These are phyloP conservation scores for Tarenaya hassleriana DNA, from an alignment of 345 rosid species.

Conservation along the genomic window DNA sequence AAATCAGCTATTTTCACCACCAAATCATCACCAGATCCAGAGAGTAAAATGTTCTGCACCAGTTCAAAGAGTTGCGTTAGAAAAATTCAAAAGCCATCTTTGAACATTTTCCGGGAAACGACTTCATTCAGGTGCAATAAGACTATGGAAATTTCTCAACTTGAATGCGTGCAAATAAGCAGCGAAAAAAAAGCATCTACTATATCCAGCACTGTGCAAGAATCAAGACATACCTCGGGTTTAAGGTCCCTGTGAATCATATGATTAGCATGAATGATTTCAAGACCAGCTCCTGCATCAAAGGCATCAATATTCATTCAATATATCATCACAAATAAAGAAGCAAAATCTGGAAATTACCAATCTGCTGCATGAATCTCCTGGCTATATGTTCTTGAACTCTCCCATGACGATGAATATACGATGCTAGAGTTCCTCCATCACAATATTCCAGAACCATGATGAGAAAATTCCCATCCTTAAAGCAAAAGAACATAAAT, in stretches of 20 bases:
- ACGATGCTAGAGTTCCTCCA: conserved; percentile 54
- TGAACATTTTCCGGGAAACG: too few species aligned
- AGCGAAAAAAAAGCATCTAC: too few species aligned
- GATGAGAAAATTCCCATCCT: conserved; percentile 40
- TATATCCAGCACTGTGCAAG: too few species aligned
- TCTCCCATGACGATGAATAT: conserved; percentile 39
- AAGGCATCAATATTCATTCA: neutral
- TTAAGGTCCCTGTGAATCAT: conserved; percentile 61
- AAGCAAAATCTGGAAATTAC: conserved; percentile 25
- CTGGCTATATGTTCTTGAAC: conserved; percentile 44
- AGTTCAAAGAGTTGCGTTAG: conserved; percentile 19
- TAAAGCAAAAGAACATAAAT: neutral
- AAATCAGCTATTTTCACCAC: conserved; percentile 76
- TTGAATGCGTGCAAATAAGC: neutral
- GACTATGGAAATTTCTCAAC: too few species aligned
- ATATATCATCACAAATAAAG: neutral
- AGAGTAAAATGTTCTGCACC: conserved; percentile 51
- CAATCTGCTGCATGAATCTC: conserved; percentile 57
- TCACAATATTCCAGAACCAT: conserved; percentile 55
- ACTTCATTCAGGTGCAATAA: too few species aligned
- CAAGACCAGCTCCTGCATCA: conserved; percentile 55
- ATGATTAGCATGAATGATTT: conserved; percentile 44
- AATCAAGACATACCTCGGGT: conserved; percentile 41
- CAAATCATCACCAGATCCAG: conserved; percentile 33
- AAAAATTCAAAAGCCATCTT: neutral